These are phyloP conservation scores for Fusarium dimerum DNA, from an alignment of 2,329 filamentous ascomycete genomes.

Conservation along the genomic window DNA sequence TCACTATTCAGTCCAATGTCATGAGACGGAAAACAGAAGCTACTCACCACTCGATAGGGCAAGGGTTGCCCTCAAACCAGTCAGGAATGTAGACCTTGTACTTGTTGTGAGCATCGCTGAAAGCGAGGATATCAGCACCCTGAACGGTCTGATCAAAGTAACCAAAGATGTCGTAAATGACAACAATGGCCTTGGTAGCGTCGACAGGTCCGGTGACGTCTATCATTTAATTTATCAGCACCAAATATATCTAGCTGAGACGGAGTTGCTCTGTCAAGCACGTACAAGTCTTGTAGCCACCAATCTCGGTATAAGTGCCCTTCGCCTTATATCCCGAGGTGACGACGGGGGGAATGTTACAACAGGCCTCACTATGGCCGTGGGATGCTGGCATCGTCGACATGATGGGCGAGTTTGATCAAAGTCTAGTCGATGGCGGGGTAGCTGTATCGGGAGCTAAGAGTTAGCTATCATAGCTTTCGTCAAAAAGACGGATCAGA, in stretches of 20 bases:
- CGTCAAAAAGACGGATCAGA: background rate
- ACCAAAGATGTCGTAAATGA: conserved; percentile 69
- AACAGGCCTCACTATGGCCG: conserved; percentile 59
- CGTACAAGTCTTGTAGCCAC: conserved; percentile 54
- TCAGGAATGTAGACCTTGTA: conserved; percentile 92
- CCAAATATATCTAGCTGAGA: background rate
- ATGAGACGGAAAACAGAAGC: background rate
- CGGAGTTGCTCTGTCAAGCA: background rate
- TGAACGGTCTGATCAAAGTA: conserved; percentile 71
- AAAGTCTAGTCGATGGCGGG: conserved; percentile 3
- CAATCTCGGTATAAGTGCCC: conserved; percentile 58
- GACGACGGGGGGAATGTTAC: conserved; percentile 60
- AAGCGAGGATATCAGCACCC: conserved; percentile 67
- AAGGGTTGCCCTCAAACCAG: conserved; percentile 78
- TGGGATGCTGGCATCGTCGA: conserved; percentile 52
- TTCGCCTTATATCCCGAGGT: conserved; percentile 54
- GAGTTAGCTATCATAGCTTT: conserved; percentile 3
- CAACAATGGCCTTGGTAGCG: conserved; percentile 59
- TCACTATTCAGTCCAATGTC: background rate
- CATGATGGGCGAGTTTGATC: conserved; percentile 36
- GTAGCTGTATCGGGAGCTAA: conserved; percentile 8
- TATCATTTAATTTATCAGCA: conserved; percentile 7
- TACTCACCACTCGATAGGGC: conserved; percentile 50
- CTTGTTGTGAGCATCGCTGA: conserved; percentile 57
- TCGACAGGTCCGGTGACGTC: conserved; percentile 51